Conservation (phyloP, 2,329 filamentous ascomycete genomes). For the Penicillium sp. region DNA sequence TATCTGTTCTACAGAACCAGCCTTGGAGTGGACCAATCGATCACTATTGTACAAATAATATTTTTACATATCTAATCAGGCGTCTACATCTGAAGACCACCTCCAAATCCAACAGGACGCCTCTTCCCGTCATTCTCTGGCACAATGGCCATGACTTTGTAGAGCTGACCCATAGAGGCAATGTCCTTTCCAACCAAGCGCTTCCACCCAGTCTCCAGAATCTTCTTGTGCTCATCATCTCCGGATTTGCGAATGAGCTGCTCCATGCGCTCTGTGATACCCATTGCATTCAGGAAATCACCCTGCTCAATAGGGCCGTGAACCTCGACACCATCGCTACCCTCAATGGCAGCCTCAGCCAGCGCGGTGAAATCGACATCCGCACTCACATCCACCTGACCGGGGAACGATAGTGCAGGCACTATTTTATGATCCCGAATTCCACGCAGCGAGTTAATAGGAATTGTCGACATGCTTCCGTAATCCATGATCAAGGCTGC, state of each 20-base stretch:
- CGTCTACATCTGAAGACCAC: constrained; percentile 46
- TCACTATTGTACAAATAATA: not conserved
- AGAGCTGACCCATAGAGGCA: constrained; percentile 89
- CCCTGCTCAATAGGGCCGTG: constrained; percentile 90
- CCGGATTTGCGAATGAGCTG: constrained; percentile 57
- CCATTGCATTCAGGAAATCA: constrained; percentile 75
- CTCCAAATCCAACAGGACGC: constrained; percentile 88
- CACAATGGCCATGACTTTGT: constrained; percentile 88
- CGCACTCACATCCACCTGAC: constrained; percentile 82
- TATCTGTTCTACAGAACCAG: not conserved
- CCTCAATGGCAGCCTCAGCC: constrained; percentile 75
- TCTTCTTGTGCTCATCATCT: constrained; percentile 55
- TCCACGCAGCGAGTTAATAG: constrained; percentile 84
- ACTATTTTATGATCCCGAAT: constrained; percentile 76
- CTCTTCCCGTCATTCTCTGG: constrained; percentile 74
- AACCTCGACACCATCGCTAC: constrained; percentile 79
- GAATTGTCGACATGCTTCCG: constrained; percentile 75
- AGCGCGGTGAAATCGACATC: constrained; percentile 92
- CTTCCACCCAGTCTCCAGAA: constrained; percentile 73
- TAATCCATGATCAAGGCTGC: constrained; percentile 97
- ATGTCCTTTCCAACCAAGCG: constrained; percentile 79
- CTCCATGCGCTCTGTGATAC: constrained; percentile 74
- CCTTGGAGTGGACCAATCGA: not conserved
- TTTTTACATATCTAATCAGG: not conserved
- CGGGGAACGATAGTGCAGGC: constrained; percentile 76